A percentile compares a stretch with the other conserved stretches of the same genome.
Conservation (phyloP, 805 yeast species). For the Barnettozyma populi region DNA sequence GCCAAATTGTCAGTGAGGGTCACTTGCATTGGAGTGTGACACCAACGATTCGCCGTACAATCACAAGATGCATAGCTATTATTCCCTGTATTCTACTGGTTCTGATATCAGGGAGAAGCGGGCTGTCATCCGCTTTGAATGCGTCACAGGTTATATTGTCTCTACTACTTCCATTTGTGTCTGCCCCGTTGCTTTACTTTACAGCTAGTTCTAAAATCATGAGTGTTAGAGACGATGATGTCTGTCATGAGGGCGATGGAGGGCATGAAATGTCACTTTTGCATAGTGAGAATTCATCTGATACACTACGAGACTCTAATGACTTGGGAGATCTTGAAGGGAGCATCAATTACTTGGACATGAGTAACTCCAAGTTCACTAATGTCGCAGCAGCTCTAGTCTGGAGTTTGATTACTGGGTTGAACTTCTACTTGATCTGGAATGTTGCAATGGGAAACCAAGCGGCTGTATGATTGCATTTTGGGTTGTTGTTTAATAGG, state of each 20-base stretch:
- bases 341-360: conserved; percentile 24
- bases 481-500: not conserved
- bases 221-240: conserved; percentile 10
- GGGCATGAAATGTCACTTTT: conserved; percentile 4
- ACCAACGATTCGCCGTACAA: conserved; percentile 73
- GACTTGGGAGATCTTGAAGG: not conserved
- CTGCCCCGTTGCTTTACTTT: conserved; percentile 59
- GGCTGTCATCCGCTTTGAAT: conserved; percentile 70
- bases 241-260: conserved; percentile 5
- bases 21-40: conserved; percentile 75
- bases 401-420: conserved; percentile 43
- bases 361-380: conserved; percentile 39
- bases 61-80: conserved; percentile 80
- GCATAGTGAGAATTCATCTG: conserved; percentile 5
- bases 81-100: conserved; percentile 81
- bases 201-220: conserved; percentile 9
- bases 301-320: conserved; percentile 1
- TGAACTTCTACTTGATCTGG: conserved; percentile 58
- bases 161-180: conserved; percentile 74
- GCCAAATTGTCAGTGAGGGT: conserved; percentile 94
- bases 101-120: conserved; percentile 71
- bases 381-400: conserved; percentile 47
- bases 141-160: conserved; percentile 83
- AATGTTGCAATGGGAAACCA: conserved; percentile 41
- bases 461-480: conserved; percentile 18